Base-by-base conservation (phyloP, 1,139 yeast species). In the Debaryomycetaceae sp. region DNA sequence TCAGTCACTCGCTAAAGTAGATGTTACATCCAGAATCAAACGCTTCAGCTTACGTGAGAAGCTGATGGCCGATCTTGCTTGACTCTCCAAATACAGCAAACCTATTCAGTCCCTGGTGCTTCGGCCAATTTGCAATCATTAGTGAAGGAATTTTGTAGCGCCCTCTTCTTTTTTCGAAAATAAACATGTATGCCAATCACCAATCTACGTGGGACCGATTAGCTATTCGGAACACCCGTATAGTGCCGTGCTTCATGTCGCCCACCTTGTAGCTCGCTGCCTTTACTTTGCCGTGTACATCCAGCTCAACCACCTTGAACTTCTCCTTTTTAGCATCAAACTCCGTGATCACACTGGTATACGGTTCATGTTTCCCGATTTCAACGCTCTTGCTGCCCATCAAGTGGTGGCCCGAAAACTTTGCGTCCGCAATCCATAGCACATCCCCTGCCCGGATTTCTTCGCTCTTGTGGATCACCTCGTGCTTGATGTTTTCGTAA, bases 371-470 rank as follows among this genome's bases (percentile, higher is more conserved):
- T 12, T 53, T 64, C 3, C 68, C 68, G 13, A 85, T 51, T 1
- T 54, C 53, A 27, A 55, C 35, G 2, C 56, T 38, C 38, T 60
- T 67, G 30, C 45, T 43, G 18, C 2, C 45, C 43, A 11, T 73
- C 67, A 25, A 73, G 45, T 77, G 77, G 41, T 77, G 83, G 6
- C 77, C 71, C 34, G 70, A 74, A 54, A 87, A 86, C 36, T 68
- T 69, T 7, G 86, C 95, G 34, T 74, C 73, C 42, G 77, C 72
- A 38, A 85, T 69, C 36, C 85, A 79, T 27, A 85, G 55, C 13
- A 90, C 63, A 49, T 90, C 97, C 33, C 98, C 98, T 0, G 92
- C 77, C 29, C 70, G 67, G 33, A 85, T 70, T 27, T 75, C 82
- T 32, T 76, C 90, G 20, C 58, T 43, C 39, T 70, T 72, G 14